These are phyloP conservation scores for Capronia epimyces DNA, from an alignment of 2,329 filamentous ascomycete genomes.

Conservation along the genomic window DNA sequence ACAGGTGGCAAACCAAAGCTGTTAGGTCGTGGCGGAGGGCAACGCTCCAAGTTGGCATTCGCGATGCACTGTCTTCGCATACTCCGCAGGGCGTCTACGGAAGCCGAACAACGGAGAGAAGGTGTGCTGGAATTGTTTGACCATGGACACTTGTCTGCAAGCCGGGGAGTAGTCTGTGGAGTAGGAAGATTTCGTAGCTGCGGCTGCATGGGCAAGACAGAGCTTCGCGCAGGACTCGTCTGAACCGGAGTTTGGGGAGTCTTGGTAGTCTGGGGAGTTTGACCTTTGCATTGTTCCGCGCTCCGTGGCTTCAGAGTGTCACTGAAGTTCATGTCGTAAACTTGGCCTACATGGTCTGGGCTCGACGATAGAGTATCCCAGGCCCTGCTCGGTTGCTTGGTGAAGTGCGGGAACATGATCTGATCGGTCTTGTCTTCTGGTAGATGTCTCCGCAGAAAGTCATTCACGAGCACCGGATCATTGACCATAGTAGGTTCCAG, in stretches of 20 bases:
- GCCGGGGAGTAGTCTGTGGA: slow-evolving; percentile 57
- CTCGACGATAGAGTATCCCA: slow-evolving; percentile 4
- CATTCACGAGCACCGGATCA: slow-evolving; percentile 15
- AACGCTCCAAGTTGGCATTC: slow-evolving; percentile 52
- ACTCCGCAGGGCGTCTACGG: slow-evolving; percentile 55
- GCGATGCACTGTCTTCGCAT: slow-evolving; percentile 50
- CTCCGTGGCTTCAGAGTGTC: slow-evolving; percentile 17
- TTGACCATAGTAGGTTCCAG: slow-evolving; percentile 20
- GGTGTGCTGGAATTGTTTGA: slow-evolving; percentile 50
- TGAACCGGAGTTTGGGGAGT: slow-evolving; percentile 15
- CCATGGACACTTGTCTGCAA: slow-evolving; percentile 12
- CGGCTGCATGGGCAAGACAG: slow-evolving; percentile 50
- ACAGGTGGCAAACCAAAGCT: slow-evolving; percentile 10
- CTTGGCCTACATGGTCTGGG: slow-evolving; percentile 1
- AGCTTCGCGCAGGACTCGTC: slow-evolving; percentile 16
- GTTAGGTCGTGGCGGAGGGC: slow-evolving; percentile 35
- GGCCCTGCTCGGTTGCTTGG: slow-evolving; percentile 1
- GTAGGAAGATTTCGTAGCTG: slow-evolving; percentile 55
- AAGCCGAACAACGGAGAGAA: slow-evolving; percentile 52
- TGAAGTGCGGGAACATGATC: not conserved
- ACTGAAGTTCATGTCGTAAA: slow-evolving; percentile 21
- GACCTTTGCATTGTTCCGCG: not conserved
- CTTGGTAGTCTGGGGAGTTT: slow-evolving; percentile 3
- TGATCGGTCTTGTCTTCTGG: slow-evolving; percentile 11
- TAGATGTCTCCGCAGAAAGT: slow-evolving; percentile 14